These are phyloP conservation scores for Bruguiera parviflora DNA, from an alignment of 345 rosid genomes.

Conservation along the genomic window DNA sequence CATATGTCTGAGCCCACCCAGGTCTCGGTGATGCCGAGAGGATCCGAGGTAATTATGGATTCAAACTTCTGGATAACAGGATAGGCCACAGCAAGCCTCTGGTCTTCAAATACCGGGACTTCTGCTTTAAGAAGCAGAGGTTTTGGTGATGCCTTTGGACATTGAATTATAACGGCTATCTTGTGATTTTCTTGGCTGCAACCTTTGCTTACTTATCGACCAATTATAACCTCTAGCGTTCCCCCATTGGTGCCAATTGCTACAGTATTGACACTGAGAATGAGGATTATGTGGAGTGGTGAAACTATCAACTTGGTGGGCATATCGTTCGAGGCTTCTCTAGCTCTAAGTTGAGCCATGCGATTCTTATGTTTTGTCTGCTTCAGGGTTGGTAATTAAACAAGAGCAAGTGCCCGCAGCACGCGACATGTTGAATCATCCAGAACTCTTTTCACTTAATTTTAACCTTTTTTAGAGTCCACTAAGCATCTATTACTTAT, in stretches of 20 bases:
- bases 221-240: not conserved
- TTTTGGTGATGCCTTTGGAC: constrained; percentile 20
- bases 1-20: constrained; percentile 79
- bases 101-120: constrained; percentile 47
- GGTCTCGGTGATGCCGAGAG: constrained; percentile 57
- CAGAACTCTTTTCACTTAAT: not conserved
- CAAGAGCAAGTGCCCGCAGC: not conserved
- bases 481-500: not conserved
- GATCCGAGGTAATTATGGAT: constrained; percentile 66
- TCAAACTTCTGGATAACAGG: constrained; percentile 74
- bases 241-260: constrained; percentile 10
- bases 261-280: constrained; percentile 1
- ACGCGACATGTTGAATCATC: not conserved
- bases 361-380: not conserved
- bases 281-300: constrained; percentile 5
- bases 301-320: constrained; percentile 7
- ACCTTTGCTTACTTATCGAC: constrained; percentile 3
- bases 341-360: not conserved
- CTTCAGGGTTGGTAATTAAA: constrained; percentile 2
- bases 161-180: constrained; percentile 13
- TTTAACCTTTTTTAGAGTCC: not conserved
- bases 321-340: constrained; percentile 1
- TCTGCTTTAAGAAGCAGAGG: constrained; percentile 20
- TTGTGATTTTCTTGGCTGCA: constrained; percentile 18
- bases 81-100: constrained; percentile 65